Evolutionary conservation across 2,329 filamentous ascomycete genomes (phyloP).

Genomic region (Phyllosticta paracitricarpa): DNA sequence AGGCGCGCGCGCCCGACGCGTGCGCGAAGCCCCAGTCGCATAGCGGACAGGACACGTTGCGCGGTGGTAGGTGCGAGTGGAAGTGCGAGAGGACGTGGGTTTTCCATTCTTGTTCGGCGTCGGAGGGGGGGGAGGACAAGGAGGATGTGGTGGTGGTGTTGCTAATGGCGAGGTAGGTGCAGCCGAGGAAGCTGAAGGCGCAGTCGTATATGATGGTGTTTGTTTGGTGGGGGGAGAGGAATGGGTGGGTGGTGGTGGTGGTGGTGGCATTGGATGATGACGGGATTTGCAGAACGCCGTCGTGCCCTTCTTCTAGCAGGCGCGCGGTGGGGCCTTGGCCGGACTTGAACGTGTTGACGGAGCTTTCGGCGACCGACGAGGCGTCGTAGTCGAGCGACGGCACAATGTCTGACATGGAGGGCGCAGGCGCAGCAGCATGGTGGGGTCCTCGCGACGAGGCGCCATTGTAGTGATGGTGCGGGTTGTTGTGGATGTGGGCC

Average conservation of each 20-base stretch:
- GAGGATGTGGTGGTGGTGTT: too few relatives aligned
- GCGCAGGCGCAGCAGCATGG: background rate
- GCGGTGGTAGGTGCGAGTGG: slow-evolving; percentile 22
- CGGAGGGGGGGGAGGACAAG: background rate
- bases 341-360: slow-evolving; percentile 18
- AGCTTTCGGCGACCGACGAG: slow-evolving; percentile 9
- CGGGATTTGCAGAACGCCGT: slow-evolving; percentile 18
- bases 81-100: slow-evolving; percentile 25
- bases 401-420: background rate
- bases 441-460: background rate
- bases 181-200: slow-evolving; percentile 25
- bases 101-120: slow-evolving; percentile 19
- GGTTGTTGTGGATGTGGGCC: slow-evolving; percentile 6
- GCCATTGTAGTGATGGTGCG: background rate
- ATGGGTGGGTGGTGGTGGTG: background rate
- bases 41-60: slow-evolving; percentile 21
- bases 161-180: slow-evolving; percentile 15
- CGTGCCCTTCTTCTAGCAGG: slow-evolving; percentile 18
- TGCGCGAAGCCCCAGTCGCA: slow-evolving; percentile 19
- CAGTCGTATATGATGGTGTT: slow-evolving; percentile 20
- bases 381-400: slow-evolving; percentile 7
- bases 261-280: background rate
- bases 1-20: slow-evolving; percentile 14
- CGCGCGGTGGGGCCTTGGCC: slow-evolving; percentile 16
- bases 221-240: background rate